Evolutionary conservation across 1,284 basidiomycete genomes (phyloP), one percentile per base, ranked within the genome.

Genomic region (Naganishia albida): DNA sequence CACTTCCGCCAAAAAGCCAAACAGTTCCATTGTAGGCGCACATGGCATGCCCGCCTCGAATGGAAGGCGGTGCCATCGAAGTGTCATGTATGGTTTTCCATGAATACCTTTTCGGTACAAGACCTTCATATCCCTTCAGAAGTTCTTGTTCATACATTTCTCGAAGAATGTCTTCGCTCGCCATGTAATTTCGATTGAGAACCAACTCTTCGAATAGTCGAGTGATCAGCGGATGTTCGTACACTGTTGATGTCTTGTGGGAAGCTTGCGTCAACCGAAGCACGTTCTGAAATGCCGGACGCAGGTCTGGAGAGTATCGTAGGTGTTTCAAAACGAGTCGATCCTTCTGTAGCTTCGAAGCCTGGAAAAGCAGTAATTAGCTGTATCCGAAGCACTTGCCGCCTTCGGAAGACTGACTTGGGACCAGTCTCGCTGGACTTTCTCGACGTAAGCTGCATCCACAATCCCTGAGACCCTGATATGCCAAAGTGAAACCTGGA

Each of bases 321-420:
- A 68, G 38, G 20, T 68, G 55, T 23, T 68, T 68, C 6, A 68
- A 63, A 7, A 65, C 53, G 10, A 68, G 26, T 3, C 67, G 63
- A 26, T 68, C 64, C 15, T 46, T 52, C 25, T 65, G 63, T 12
- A 64, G n/a, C 23, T 39, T 40, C 56, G 57, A 57, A 34, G 65
- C 60, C 52, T 63, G 12, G 34, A 20, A 10, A 16, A n/a, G 38
- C 2, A 42, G 57, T 8, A 16, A 20, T 63, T 2, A 50, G 48
- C 18, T 20, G 18, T 20, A 13, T 15, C 30, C 28, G 13, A 34
- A 34, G 34, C 34, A 34, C 34, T 34, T 34, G 4, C 10, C 6
- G 4, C 10, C 13, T 2, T 30, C 20, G 30, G 34, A 20, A 18
- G 15, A 50, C 62, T 42, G 34, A 63, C 65, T 25, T 57, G 23